Evolutionary conservation across 352 stramenopile species (phyloP).

Genomic region (Pythium aristosporum): DNA sequence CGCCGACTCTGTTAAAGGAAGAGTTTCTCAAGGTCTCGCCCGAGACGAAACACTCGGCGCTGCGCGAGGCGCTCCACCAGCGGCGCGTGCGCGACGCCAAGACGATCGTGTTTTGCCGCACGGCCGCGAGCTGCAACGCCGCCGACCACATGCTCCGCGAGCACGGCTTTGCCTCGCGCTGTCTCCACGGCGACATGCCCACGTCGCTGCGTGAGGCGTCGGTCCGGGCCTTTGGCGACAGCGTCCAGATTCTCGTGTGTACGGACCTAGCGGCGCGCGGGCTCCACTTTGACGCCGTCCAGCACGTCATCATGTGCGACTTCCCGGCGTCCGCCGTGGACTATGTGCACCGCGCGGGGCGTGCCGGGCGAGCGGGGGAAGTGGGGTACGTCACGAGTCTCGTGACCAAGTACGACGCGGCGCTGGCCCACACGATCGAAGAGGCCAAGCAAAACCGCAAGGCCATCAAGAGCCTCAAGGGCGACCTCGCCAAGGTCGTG

Average conservation of each 20-base stretch:
- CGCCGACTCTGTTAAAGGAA: constrained; percentile 53
- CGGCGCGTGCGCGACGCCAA: constrained; percentile 44
- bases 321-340: constrained; percentile 91
- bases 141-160: constrained; percentile 85
- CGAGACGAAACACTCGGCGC: constrained; percentile 66
- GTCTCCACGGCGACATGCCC: constrained; percentile 81
- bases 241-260: constrained; percentile 85
- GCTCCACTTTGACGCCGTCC: constrained; percentile 88
- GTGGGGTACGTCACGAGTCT: constrained; percentile 69
- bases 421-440: constrained; percentile 60
- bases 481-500: constrained; percentile 10
- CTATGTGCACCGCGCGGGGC: constrained; percentile 91
- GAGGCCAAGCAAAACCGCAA: constrained; percentile 61
- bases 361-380: constrained; percentile 61
- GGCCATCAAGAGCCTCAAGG: constrained; percentile 53
- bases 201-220: constrained; percentile 48
- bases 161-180: constrained; percentile 58
- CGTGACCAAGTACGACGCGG: constrained; percentile 70
- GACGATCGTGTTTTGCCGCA: constrained; percentile 78
- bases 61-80: constrained; percentile 56
- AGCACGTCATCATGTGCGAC: constrained; percentile 93
- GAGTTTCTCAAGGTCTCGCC: constrained; percentile 64
- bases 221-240: constrained; percentile 45
- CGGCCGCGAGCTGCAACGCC: constrained; percentile 65
- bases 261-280: constrained; percentile 92